Evolutionary conservation across 2,329 filamentous ascomycete species (phyloP), one percentile per base, ranked within the genome.

Genomic region (Aspergillus felis): DNA sequence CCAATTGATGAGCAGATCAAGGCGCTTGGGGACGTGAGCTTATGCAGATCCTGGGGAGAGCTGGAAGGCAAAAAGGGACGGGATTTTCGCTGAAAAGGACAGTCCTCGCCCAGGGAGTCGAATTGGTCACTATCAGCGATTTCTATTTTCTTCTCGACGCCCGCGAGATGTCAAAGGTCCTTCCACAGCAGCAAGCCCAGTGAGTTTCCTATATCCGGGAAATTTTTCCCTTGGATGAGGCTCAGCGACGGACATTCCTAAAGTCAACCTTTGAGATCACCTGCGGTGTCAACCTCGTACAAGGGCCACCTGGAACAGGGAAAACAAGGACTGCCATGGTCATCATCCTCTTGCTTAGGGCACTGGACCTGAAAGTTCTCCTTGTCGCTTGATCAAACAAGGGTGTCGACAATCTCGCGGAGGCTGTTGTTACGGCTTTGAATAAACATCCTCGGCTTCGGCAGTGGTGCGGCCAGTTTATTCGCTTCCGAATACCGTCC

Each of bases 321-420:
- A 59, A 59, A 46, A 59, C 57, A 5, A 50, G 51, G 6, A 56
- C 52, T 25, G 55, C 55, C 1, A 22, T 53, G 51, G 55, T 54
- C 28, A 57, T 59, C 14, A 32, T 59, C 22, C n/a, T 59, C 3
- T 32, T 56, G 27, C 50, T 57, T 17, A 44, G 46, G 20, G 38
- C 54, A 24, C 38, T 59, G 9, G 20, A 46, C 6, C 14, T 59
- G 20, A 41, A 51, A 9, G 55, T 59, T 9, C 55, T 59, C 4
- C 22, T 57, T 35, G 17, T 32, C 20, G 42, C 51, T 14, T 51
- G 57, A n/a, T 55, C 51, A 8, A 57, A 55, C 12, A 56, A 59
- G 46, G 51, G 42, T n/a, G 25, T 54, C 7, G 55, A 57, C 25
- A 57, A 35, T 27, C 47, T 59, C 22, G 41, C 55, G 10, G 27